A percentile compares a stretch with the other conserved stretches of the same genome.
These are phyloP conservation scores for Penicillium occitanis DNA, from an alignment of 2,329 filamentous ascomycete genomes.

Conservation along the genomic window DNA sequence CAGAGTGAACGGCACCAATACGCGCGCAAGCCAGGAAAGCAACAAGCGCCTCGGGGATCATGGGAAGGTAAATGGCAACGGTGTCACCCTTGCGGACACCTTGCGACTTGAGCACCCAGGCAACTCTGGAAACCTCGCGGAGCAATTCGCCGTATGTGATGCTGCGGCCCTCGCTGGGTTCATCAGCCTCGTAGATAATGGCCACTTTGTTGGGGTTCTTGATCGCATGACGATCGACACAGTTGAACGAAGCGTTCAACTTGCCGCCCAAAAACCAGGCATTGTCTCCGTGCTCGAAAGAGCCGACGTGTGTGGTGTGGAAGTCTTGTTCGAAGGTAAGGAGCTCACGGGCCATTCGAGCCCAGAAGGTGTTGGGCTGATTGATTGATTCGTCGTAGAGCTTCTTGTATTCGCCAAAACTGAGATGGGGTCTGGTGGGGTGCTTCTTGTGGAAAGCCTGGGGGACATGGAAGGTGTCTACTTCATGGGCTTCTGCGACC, in stretches of 20 bases:
- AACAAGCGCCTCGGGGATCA: conserved; percentile 95
- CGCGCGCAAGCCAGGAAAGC: conserved; percentile 87
- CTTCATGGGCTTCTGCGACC: conserved; percentile 50
- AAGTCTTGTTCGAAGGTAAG: conserved; percentile 91
- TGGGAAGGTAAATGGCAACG: conserved; percentile 94
- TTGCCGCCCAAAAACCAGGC: conserved; percentile 94
- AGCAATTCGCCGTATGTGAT: conserved; percentile 93
- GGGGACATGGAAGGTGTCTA: conserved; percentile 57
- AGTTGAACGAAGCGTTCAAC: conserved; percentile 96
- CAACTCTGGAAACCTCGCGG: conserved; percentile 82
- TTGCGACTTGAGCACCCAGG: conserved; percentile 89
- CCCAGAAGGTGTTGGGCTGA: conserved; percentile 89
- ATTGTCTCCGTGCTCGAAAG: conserved; percentile 74
- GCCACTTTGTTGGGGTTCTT: conserved; percentile 89
- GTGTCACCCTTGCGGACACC: conserved; percentile 97
- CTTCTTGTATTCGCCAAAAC: conserved; percentile 62
- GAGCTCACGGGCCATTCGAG: conserved; percentile 76
- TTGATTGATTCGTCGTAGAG: conserved; percentile 82
- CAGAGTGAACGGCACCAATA: conserved; percentile 94
- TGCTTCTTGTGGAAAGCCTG: conserved; percentile 60
- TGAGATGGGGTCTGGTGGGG: conserved; percentile 60
- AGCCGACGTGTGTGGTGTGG: conserved; percentile 78
- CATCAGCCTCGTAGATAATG: conserved; percentile 98
- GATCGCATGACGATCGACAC: conserved; percentile 93
- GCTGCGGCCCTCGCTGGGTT: conserved; percentile 78